A percentile compares a stretch with the other conserved stretches of the same genome.
Evolutionary conservation across 352 stramenopile genomes (phyloP).

Genomic region (Peronosclerospora sorghi): DNA sequence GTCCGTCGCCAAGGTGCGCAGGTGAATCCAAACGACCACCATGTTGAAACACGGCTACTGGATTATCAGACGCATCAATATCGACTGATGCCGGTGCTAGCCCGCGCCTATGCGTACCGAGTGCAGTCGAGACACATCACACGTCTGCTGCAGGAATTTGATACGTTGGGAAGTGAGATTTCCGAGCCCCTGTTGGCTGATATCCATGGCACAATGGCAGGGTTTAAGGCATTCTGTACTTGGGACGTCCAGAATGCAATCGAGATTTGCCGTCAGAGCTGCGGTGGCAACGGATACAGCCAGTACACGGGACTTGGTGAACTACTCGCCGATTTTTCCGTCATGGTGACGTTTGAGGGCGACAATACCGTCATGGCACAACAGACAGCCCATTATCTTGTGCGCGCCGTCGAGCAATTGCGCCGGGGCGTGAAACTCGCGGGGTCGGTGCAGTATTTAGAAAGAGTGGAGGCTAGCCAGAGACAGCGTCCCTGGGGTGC

Average conservation of each 20-base stretch:
- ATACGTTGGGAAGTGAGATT: constrained; percentile 56
- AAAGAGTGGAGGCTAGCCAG: constrained; percentile 17
- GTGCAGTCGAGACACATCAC: constrained; percentile 85
- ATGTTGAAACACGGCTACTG: constrained; percentile 82
- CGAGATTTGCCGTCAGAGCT: constrained; percentile 90
- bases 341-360: constrained; percentile 94
- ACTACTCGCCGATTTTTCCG: constrained; percentile 88
- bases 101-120: constrained; percentile 87
- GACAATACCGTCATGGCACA: constrained; percentile 96
- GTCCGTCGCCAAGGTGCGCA: constrained; percentile 83
- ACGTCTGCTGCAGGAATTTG: constrained; percentile 72
- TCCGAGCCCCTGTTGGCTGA: constrained; percentile 73
- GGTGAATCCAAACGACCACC: constrained; percentile 32
- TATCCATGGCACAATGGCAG: constrained; percentile 90
- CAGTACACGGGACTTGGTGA: constrained; percentile 84
- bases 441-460: constrained; percentile 54
- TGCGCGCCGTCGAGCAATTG: constrained; percentile 48
- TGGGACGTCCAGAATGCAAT: constrained; percentile 86
- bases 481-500: constrained; percentile 22
- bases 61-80: constrained; percentile 94
- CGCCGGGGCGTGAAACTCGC: constrained; percentile 34
- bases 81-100: constrained; percentile 86
- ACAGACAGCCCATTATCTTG: constrained; percentile 77
- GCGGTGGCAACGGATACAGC: constrained; percentile 92
- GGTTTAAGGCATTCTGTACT: constrained; percentile 90